A percentile compares a stretch with the other conserved stretches of the same genome.
These are phyloP conservation scores for Backusella australiensis DNA, from an alignment of 192 early-diverging fungal species.

Conservation along the genomic window DNA sequence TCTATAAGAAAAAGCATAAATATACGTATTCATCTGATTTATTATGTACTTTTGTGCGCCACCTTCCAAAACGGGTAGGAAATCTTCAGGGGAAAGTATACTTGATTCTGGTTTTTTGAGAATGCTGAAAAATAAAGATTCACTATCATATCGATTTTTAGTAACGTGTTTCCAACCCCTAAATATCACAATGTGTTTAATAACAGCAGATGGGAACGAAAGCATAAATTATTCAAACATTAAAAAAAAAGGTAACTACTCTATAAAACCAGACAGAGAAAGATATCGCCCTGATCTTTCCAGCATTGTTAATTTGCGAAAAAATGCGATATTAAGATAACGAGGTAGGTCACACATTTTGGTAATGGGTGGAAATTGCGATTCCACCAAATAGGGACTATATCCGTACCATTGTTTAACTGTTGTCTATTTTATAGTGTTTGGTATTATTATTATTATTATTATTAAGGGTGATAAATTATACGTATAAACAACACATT, in stretches of 20 bases:
- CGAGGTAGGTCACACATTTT: constrained; percentile 59
- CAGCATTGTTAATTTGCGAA: constrained; percentile 36
- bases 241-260: not conserved
- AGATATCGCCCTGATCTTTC: not conserved
- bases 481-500: not conserved
- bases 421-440: not conserved
- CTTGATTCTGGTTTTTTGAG: constrained; percentile 45
- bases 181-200: constrained; percentile 26
- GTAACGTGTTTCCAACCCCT: constrained; percentile 45
- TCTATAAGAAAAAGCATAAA: constrained; percentile 34
- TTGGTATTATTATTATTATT: not conserved
- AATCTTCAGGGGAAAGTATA: constrained; percentile 61
- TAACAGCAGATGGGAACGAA: constrained; percentile 29
- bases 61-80: constrained; percentile 67
- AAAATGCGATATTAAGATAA: constrained; percentile 68
- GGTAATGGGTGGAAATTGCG: constrained; percentile 23
- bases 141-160: constrained; percentile 39
- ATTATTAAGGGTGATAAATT: not conserved
- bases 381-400: constrained; percentile 10
- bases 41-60: not conserved
- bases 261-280: constrained; percentile 1
- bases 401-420: constrained; percentile 15
- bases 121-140: constrained; percentile 58
- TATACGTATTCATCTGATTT: not conserved
- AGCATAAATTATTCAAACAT: constrained; percentile 17